Evolutionary conservation across 768 basidiomycete species (phyloP).

Genomic region (Lactarius psammicola): DNA sequence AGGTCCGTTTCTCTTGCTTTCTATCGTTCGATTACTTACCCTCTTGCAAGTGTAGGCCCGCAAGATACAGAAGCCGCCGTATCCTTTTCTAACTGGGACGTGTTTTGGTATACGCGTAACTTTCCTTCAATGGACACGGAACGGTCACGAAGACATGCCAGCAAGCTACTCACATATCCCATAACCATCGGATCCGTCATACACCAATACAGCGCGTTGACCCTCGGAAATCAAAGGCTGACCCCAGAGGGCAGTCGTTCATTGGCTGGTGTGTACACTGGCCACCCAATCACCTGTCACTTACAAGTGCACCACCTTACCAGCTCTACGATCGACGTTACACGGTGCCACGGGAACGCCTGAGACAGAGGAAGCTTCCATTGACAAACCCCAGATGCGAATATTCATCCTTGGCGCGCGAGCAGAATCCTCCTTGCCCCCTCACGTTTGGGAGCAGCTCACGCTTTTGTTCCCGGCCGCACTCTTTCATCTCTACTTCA

Average conservation of each 20-base stretch:
- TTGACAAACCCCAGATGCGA: conserved; percentile 80
- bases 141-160: conserved; percentile 86
- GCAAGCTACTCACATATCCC: conserved; percentile 93
- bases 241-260: conserved; percentile 94
- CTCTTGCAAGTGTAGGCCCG: conserved; percentile 50
- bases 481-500: conserved; percentile 90
- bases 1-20: conserved; percentile 50
- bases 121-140: conserved; percentile 96
- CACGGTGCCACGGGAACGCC: conserved; percentile 88
- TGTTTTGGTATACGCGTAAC: conserved; percentile 94
- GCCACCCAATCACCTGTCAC: conserved; percentile 1
- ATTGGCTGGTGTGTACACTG: conserved; percentile 66
- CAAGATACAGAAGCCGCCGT: conserved; percentile 93
- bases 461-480: conserved; percentile 90
- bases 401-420: conserved; percentile 95
- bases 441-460: conserved; percentile 93
- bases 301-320: neutral
- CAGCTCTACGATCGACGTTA: conserved; percentile 86
- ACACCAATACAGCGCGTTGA: conserved; percentile 87
- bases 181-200: conserved; percentile 88
- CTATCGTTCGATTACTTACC: neutral
- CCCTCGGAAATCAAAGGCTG: conserved; percentile 78
- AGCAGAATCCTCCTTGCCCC: conserved; percentile 92
- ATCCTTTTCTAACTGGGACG: conserved; percentile 96
- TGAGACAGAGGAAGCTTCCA: conserved; percentile 72